These are phyloP conservation scores for Limonomyces culmigenus DNA, from an alignment of 1,284 basidiomycete species.

Conservation along the genomic window DNA sequence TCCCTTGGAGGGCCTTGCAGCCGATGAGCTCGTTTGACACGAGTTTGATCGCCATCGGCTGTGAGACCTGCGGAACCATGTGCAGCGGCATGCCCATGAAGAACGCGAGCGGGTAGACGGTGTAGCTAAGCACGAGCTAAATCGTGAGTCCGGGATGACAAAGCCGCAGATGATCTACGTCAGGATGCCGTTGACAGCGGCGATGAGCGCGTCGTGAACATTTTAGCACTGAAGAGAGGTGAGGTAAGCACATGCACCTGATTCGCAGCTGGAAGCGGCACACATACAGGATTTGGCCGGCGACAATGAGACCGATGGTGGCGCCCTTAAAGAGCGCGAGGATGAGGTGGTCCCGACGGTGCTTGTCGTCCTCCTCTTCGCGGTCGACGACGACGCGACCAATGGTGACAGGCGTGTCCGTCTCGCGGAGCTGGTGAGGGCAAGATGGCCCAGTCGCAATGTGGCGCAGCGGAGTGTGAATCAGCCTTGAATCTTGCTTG, in stretches of 20 bases:
- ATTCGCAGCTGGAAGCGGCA: background rate
- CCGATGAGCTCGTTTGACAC: conserved; percentile 73
- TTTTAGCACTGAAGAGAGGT: conserved; percentile 36
- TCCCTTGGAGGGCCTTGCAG: conserved; percentile 27
- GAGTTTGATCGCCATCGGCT: conserved; percentile 74
- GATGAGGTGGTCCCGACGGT: conserved; percentile 54
- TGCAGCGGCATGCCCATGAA: conserved; percentile 60
- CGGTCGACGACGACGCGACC: conserved; percentile 68
- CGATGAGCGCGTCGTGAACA: conserved; percentile 67
- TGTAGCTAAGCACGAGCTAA: conserved; percentile 71
- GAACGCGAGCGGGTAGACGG: conserved; percentile 80
- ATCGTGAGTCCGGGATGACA: conserved; percentile 68
- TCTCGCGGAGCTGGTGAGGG: too few relatives aligned
- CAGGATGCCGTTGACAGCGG: conserved; percentile 69
- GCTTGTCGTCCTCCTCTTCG: conserved; percentile 37
- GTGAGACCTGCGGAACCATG: conserved; percentile 62
- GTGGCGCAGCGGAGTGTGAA: too few relatives aligned
- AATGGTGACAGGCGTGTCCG: conserved; percentile 72
- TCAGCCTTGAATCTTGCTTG: too few relatives aligned
- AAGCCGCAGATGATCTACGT: conserved; percentile 84
- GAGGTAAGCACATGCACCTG: background rate
- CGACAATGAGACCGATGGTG: conserved; percentile 71
- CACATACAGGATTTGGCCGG: conserved; percentile 66
- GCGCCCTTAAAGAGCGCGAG: conserved; percentile 85
- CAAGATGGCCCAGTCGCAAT: too few relatives aligned